Base-by-base conservation (phyloP, 2,329 filamentous ascomycete genomes). In the Ceratocystis cubensis region DNA sequence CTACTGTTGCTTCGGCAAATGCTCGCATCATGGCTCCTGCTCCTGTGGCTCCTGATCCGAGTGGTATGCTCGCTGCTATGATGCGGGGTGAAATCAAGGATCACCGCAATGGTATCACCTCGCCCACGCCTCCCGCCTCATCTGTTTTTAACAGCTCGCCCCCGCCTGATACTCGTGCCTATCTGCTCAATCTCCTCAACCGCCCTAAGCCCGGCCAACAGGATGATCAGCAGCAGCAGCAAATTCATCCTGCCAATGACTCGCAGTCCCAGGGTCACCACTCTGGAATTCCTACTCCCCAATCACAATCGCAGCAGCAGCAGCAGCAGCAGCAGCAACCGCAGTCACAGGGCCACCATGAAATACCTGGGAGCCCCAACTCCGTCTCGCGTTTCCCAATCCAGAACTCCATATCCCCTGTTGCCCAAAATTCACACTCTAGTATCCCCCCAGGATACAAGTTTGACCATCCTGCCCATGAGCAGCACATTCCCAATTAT, bases 121-220 rank as follows among this genome's bases (percentile, higher is more conserved):
- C 70, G 61, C 68, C 69, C 37, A 69, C 71, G 22, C 65, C 70
- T n/a, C 69, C 71, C 5, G 70, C 70, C 22, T 69, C 71, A 10
- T 71, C 76, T 48, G 82, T 81, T 76, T 78, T 75, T 69, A 75
- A 78, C 30, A 78, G 78, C 44, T 78, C 82, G 56, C 82, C 84
- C 65, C 77, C 82, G 25, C 81, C 84, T 61, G 87, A 91, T 74
- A 89, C 91, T 3, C 89, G 95, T 75, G 87, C 93, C 70, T 89
- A 94, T 73, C 80, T 99, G 61, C 84, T 97, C 69, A 88, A 90
- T 71, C 80, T 97, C 67, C 82, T 99, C 70, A 94, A 91, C 72
- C 86, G 88, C 62, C 86, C 88, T 64, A 91, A 87, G 76, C 84
- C 84, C 13, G 79, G 80, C 67, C 84, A 87, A 74, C 79, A 77